These are phyloP conservation scores for Tausonia pullulans DNA, from an alignment of 1,284 basidiomycete genomes.

Conservation along the genomic window DNA sequence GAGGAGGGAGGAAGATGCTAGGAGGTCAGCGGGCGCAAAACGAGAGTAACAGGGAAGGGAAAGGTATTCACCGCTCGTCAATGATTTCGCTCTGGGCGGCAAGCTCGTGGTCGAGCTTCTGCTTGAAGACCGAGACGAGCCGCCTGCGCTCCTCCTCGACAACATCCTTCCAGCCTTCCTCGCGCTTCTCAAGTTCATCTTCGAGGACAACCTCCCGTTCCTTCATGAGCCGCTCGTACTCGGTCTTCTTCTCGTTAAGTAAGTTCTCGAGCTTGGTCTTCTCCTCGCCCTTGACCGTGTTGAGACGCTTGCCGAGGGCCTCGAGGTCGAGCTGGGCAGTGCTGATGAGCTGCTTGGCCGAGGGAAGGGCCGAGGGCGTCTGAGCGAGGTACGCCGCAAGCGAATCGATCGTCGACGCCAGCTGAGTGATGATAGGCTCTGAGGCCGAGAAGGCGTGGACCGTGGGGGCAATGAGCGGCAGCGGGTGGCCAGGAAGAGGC, in stretches of 20 bases:
- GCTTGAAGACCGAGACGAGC: slow-evolving; percentile 68
- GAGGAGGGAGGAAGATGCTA: neutral
- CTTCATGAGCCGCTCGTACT: slow-evolving; percentile 73
- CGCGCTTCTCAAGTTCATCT: slow-evolving; percentile 72
- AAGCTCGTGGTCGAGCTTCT: slow-evolving; percentile 77
- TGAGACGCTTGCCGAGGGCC: slow-evolving; percentile 63
- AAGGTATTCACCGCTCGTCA: slow-evolving; percentile 62
- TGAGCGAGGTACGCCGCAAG: slow-evolving; percentile 64
- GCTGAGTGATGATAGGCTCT: slow-evolving; percentile 76
- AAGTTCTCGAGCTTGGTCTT: slow-evolving; percentile 60
- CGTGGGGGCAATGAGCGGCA: slow-evolving; percentile 72
- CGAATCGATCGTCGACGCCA: slow-evolving; percentile 87
- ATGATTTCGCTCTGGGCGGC: slow-evolving; percentile 83
- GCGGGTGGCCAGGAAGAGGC: slow-evolving; percentile 36
- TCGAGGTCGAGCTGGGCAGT: slow-evolving; percentile 73
- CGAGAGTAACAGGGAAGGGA: neutral
- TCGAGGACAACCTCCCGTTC: slow-evolving; percentile 72
- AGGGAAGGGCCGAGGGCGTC: slow-evolving; percentile 55
- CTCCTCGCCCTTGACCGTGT: slow-evolving; percentile 72
- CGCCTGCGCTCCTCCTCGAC: slow-evolving; percentile 68
- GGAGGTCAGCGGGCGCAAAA: neutral
- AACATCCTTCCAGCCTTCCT: slow-evolving; percentile 72
- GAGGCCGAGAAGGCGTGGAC: slow-evolving; percentile 67
- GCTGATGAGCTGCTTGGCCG: slow-evolving; percentile 46
- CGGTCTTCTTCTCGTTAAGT: slow-evolving; percentile 68